Conservation (phyloP, 2,329 filamentous ascomycete genomes). For the Aureobasidium subglaciale region DNA sequence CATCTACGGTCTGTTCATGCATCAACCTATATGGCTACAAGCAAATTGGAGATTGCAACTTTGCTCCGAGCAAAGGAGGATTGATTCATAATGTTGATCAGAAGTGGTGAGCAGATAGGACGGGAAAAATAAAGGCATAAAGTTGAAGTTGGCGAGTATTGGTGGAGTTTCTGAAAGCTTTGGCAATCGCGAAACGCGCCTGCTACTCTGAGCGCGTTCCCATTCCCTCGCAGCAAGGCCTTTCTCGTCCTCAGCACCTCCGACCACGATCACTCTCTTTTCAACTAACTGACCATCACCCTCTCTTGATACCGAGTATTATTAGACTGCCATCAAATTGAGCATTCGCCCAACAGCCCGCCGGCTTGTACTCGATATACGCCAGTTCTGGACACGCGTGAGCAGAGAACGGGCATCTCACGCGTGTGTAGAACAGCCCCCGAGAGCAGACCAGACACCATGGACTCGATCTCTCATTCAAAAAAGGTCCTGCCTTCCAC, state of each 20-base stretch:
- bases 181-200: constrained; percentile 2
- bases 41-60: background rate
- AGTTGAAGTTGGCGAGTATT: constrained; percentile 1
- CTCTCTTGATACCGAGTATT: constrained; percentile 13
- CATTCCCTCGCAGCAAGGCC: background rate
- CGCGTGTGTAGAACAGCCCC: constrained; percentile 9
- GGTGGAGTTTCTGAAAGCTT: constrained; percentile 5
- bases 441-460: background rate
- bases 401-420: constrained; percentile 9
- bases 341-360: background rate
- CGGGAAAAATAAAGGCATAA: background rate
- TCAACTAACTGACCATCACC: background rate
- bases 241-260: background rate
- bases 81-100: background rate
- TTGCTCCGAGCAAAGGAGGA: background rate
- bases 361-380: constrained; percentile 6
- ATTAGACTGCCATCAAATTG: background rate
- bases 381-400: constrained; percentile 11
- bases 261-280: constrained; percentile 8
- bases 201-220: background rate
- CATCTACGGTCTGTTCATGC: background rate
- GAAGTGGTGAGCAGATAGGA: background rate
- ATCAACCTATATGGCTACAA: background rate
- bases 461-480: constrained; percentile 1
- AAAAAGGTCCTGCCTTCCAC: constrained; percentile 12